A percentile compares a stretch with the other conserved stretches of the same genome.
These are phyloP conservation scores for Paecilomyces sp. DNA, from an alignment of 2,329 filamentous ascomycete genomes.

Conservation along the genomic window DNA sequence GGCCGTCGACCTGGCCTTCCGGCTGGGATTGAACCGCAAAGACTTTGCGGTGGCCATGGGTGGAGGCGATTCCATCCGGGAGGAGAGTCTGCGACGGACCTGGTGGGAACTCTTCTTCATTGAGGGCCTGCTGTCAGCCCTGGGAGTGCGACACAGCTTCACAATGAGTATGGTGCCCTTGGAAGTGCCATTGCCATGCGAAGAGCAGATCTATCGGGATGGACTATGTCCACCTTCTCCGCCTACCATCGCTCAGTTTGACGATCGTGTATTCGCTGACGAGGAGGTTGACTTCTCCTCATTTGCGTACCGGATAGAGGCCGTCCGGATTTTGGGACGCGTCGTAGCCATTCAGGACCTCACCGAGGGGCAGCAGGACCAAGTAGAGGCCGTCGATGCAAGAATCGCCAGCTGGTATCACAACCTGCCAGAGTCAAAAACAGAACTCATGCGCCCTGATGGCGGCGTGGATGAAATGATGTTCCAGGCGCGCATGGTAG, in stretches of 20 bases:
- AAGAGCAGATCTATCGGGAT: constrained; percentile 58
- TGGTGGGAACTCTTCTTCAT: constrained; percentile 87
- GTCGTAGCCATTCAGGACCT: constrained; percentile 50
- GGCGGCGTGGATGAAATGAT: constrained; percentile 80
- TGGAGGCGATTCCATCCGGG: constrained; percentile 57
- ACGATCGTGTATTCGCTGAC: constrained; percentile 66
- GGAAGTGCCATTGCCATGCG: constrained; percentile 70
- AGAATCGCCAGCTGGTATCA: constrained; percentile 67
- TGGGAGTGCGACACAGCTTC: constrained; percentile 46
- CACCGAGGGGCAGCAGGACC: constrained; percentile 40
- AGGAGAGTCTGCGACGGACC: constrained; percentile 79
- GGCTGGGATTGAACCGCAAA: constrained; percentile 67
- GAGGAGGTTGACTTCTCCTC: constrained; percentile 68
- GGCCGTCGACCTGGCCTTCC: constrained; percentile 64
- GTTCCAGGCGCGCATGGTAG: constrained; percentile 84
- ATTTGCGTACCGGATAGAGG: constrained; percentile 76
- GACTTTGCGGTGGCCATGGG: constrained; percentile 60
- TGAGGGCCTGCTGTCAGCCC: constrained; percentile 73
- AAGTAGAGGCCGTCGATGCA: constrained; percentile 54
- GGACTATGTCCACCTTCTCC: constrained; percentile 51
- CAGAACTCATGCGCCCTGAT: constrained; percentile 60
- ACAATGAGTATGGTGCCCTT: constrained; percentile 61
- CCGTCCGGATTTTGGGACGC: constrained; percentile 68
- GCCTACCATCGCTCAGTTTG: constrained; percentile 65
- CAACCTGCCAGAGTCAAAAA: constrained; percentile 67